Conservation (phyloP, 2,329 filamentous ascomycete species). For the Bipolaris bicolor region DNA sequence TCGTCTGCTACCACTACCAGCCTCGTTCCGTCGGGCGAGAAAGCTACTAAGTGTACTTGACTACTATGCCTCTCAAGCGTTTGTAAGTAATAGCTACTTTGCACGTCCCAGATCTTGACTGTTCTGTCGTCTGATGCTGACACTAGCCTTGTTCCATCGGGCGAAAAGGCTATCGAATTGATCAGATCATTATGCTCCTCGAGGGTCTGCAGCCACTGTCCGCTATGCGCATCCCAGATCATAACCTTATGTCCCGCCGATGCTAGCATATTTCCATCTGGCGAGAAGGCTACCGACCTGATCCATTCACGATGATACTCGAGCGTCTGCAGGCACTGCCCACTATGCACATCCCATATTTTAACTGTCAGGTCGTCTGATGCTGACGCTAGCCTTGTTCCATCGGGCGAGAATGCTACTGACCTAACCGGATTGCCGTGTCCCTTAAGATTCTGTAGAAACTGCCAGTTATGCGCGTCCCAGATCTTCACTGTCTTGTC, state of each 20-base stretch:
- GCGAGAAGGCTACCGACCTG: conserved; percentile 3
- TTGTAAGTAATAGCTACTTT: conserved; percentile 11
- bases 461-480: not conserved
- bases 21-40: not conserved
- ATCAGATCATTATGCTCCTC: not conserved
- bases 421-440: too few species aligned
- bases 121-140: not conserved
- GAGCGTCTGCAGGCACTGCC: too few species aligned
- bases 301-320: too few species aligned
- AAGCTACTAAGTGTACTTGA: not conserved
- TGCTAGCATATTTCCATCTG: too few species aligned
- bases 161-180: conserved; percentile 4
- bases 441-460: not conserved
- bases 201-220: not conserved
- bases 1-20: not conserved
- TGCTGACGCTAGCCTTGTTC: not conserved
- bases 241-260: too few species aligned
- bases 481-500: not conserved
- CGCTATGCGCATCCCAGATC: not conserved
- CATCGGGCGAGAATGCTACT: conserved; percentile 15
- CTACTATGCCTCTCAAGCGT: conserved; percentile 16
- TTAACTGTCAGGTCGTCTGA: not conserved
- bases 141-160: conserved; percentile 1
- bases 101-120: not conserved
- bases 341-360: not conserved